Evolutionary conservation across 106 monocot species (phyloP).

Genomic region (Dendrobium huoshanense): DNA sequence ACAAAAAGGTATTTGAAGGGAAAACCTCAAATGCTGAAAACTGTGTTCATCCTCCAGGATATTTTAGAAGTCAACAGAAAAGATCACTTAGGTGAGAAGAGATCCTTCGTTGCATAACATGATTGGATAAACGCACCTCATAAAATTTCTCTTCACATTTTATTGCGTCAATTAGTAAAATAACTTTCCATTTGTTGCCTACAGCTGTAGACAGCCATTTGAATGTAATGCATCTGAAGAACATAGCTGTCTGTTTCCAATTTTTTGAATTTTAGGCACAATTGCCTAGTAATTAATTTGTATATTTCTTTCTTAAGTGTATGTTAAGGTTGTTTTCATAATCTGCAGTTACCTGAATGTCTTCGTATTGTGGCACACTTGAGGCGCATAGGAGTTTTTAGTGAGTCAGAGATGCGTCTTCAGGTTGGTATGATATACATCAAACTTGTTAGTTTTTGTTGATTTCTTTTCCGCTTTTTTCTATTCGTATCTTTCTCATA

Average conservation of each 20-base stretch:
- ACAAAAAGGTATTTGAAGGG: neutral
- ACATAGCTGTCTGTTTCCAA: neutral
- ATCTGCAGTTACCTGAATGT: conserved; percentile 86
- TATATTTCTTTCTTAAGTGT: neutral
- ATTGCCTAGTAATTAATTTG: neutral
- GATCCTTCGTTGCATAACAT: neutral
- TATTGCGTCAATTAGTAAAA: neutral
- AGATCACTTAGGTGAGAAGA: neutral
- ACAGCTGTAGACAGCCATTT: neutral
- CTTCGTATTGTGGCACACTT: conserved; percentile 94
- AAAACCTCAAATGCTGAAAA: neutral
- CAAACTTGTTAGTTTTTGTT: neutral
- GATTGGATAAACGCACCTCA: neutral
- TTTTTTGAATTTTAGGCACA: neutral
- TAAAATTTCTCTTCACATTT: too few species aligned
- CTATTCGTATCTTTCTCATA: neutral
- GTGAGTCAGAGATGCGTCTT: conserved; percentile 89
- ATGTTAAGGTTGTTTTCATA: conserved; percentile 9
- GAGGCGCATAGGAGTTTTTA: conserved; percentile 82
- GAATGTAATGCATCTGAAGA: conserved; percentile 1
- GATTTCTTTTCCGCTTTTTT: neutral
- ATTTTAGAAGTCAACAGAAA: too few species aligned
- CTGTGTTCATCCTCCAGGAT: too few species aligned
- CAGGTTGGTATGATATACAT: conserved; percentile 46
- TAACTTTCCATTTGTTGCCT: neutral